Base-by-base conservation (phyloP, 768 basidiomycete genomes). In the Paxillus involutus region DNA sequence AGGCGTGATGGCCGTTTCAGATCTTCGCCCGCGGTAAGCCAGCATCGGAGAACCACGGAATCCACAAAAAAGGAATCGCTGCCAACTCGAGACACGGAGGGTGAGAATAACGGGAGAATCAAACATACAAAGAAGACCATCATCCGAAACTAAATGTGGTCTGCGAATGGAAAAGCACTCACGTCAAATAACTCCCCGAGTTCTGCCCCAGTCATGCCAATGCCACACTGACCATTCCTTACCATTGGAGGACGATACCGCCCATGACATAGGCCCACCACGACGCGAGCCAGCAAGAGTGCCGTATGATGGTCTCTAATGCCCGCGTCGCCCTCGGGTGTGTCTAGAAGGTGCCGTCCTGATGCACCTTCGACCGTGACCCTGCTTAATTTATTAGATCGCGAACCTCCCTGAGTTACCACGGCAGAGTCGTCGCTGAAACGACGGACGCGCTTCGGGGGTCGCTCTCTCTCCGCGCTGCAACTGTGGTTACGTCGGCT, bases 141-240 rank as follows among this genome's bases (percentile, higher is more conserved):
- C 21, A 30, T 10, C 33, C 33, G 21, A 49, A 29, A 35, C 4
- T 30, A n/a, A 16, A 42, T 12, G 37, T 7, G 30, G 8, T 26
- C 4, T 19, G 26, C 29, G 36, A 26, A 43, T 43, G 30, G 44
- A 44, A 19, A 30, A 43, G 51, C 46, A 70, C 69, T 63, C 63
- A 70, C 69, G 58, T 70, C 69, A 60, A 70, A 56, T 9, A 72
- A 9, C 13, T 70, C 62, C 24, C 70, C 69, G 16, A 70, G 66
- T 53, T 71, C 58, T 45, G 56, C 62, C 45, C 70, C 69, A 26
- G 55, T 68, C 60, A 66, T 57, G n/a, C 60, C 61, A 32, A 53
- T 21, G 1, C 62, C 60, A 8, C 56, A 51, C 21, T 51, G 56
- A 19, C 41, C 56, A 17, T 46, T 9, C 14, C 43, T 12, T 9